Percentiles rank a stretch among this genome's conserved stretches.
These are phyloP conservation scores for Otatea glauca DNA, from an alignment of 176 grass and related monocot genomes.

Conservation along the genomic window DNA sequence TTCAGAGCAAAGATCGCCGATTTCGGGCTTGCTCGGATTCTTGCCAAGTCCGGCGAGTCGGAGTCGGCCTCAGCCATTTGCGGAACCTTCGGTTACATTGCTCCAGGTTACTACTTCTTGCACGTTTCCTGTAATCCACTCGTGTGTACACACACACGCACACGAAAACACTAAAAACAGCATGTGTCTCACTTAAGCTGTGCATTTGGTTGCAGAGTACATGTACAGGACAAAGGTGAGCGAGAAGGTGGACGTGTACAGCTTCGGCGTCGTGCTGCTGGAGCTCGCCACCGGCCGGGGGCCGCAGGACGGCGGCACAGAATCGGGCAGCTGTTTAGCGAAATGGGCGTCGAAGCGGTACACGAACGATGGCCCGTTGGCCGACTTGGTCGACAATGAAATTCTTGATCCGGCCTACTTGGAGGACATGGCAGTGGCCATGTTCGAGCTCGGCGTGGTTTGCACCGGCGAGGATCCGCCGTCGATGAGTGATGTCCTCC, in stretches of 20 bases:
- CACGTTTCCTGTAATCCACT: too few relatives aligned
- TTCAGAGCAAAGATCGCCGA: constrained; percentile 70
- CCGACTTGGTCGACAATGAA: constrained; percentile 43
- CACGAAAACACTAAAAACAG: too few relatives aligned
- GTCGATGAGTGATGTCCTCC: constrained; percentile 65
- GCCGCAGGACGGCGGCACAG: constrained; percentile 48
- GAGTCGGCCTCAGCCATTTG: constrained; percentile 46
- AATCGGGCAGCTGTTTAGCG: constrained; percentile 37
- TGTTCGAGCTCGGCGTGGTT: constrained; percentile 53
- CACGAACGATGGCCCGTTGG: constrained; percentile 15
- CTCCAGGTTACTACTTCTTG: constrained; percentile 48
- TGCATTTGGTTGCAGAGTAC: constrained; percentile 47
- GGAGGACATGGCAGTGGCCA: constrained; percentile 45
- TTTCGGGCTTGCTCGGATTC: constrained; percentile 67
- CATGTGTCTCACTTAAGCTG: neutral
- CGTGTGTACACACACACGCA: too few relatives aligned
- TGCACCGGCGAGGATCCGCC: constrained; percentile 67
- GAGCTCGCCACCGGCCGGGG: constrained; percentile 47
- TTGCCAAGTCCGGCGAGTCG: constrained; percentile 51
- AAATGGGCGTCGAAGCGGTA: constrained; percentile 59
- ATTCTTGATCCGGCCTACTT: constrained; percentile 42
- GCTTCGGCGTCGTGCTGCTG: constrained; percentile 57
- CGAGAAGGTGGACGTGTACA: constrained; percentile 78
- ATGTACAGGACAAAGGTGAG: constrained; percentile 41
- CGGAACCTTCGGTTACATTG: constrained; percentile 81